Conservation (phyloP, 2,329 filamentous ascomycete species). For the Ascochyta viciae-villosae region DNA sequence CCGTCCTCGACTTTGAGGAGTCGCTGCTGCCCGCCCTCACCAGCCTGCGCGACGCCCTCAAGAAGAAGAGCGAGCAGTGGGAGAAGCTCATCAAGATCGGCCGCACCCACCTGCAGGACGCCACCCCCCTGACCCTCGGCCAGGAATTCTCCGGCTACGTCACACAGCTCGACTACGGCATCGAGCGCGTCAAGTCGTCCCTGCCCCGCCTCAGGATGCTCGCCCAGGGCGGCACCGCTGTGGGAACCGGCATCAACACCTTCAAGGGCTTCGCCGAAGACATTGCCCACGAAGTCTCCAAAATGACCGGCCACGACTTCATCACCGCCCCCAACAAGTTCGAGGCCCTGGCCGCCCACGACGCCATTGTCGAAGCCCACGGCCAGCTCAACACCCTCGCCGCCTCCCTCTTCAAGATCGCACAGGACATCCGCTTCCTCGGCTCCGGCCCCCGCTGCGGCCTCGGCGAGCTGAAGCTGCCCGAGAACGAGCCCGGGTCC, state of each 20-base stretch:
- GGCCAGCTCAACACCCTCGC: conserved; percentile 94
- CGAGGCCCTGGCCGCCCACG: conserved; percentile 93
- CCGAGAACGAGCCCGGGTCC: conserved; percentile 97
- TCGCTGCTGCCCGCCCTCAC: conserved; percentile 82
- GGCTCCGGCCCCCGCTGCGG: conserved; percentile 95
- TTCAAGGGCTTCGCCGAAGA: conserved; percentile 95
- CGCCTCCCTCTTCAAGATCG: conserved; percentile 93
- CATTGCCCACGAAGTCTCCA: conserved; percentile 87
- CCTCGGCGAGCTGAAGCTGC: conserved; percentile 88
- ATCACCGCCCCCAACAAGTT: conserved; percentile 99
- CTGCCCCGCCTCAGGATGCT: conserved; percentile 86
- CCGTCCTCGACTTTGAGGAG: conserved; percentile 89
- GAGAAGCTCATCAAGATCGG: conserved; percentile 99
- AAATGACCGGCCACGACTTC: conserved; percentile 92
- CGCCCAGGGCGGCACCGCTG: conserved; percentile 94
- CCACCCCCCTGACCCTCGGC: conserved; percentile 90
- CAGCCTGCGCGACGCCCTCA: conserved; percentile 81
- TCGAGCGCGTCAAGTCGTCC: conserved; percentile 82
- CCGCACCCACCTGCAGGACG: conserved; percentile 95
- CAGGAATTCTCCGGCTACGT: conserved; percentile 99
- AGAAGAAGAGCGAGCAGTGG: conserved; percentile 89
- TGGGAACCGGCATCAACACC: conserved; percentile 97
- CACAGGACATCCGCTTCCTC: conserved; percentile 96
- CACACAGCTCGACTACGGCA: conserved; percentile 88
- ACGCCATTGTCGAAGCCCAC: conserved; percentile 92